Conservation (phyloP, 2,329 filamentous ascomycete genomes). For the Phialemonium atrogriseum region DNA sequence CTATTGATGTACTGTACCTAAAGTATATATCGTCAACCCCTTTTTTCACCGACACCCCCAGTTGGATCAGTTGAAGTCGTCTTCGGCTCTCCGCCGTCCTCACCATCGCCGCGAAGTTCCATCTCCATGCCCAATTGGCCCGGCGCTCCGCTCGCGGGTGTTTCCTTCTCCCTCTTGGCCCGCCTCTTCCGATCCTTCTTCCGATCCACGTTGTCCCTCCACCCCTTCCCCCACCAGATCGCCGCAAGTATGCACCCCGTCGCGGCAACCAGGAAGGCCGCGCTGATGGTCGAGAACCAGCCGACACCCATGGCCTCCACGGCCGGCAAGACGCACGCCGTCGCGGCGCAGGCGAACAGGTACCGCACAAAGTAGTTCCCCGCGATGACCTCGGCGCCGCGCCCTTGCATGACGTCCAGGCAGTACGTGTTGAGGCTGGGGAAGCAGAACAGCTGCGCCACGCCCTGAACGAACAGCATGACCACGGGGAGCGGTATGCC, state of each 20-base stretch:
- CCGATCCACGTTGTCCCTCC: conserved; percentile 45
- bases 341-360: conserved; percentile 62
- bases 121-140: background rate
- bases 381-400: conserved; percentile 65
- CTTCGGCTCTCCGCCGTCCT: background rate
- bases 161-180: conserved; percentile 19
- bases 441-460: conserved; percentile 62
- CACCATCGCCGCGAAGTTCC: background rate
- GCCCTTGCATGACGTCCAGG: conserved; percentile 68
- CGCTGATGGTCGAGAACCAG: conserved; percentile 69
- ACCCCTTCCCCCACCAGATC: conserved; percentile 38
- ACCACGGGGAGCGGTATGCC: conserved; percentile 48
- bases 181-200: conserved; percentile 39
- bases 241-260: conserved; percentile 37
- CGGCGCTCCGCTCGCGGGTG: background rate
- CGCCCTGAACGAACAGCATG: conserved; percentile 60
- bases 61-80: background rate
- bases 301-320: conserved; percentile 70
- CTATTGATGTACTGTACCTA: too few relatives aligned
- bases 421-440: conserved; percentile 67
- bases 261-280: conserved; percentile 42
- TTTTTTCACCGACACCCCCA: background rate
- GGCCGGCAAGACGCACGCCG: conserved; percentile 64
- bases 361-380: conserved; percentile 77
- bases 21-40: too few relatives aligned